These are phyloP conservation scores for Tetracentron sinense DNA, from an alignment of 164 flowering plant genomes.

Conservation along the genomic window DNA sequence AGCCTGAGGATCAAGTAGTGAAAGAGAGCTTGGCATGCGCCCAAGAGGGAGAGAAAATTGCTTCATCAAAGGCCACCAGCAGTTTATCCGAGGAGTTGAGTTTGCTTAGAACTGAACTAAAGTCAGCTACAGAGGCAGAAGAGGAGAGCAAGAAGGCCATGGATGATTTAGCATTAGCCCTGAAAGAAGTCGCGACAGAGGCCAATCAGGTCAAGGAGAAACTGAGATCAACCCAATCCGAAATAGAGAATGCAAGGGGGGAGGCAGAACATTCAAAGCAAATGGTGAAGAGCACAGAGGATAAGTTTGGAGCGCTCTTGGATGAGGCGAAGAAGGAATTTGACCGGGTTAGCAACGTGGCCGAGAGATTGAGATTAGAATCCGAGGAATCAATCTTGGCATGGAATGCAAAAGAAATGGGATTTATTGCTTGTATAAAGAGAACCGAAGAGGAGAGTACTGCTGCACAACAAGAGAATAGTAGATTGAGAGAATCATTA, in stretches of 20 bases:
- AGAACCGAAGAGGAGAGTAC: conserved; percentile 61
- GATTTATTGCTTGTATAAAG: conserved; percentile 63
- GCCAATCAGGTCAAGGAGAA: conserved; percentile 48
- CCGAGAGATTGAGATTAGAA: conserved; percentile 60
- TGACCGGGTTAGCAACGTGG: conserved; percentile 37
- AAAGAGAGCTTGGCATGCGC: conserved; percentile 26
- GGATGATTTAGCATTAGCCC: conserved; percentile 74
- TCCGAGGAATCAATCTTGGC: conserved; percentile 68
- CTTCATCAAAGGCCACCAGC: conserved; percentile 22
- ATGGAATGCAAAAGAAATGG: conserved; percentile 69
- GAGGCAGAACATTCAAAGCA: conserved; percentile 39
- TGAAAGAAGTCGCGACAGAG: conserved; percentile 69
- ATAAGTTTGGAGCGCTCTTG: conserved; percentile 32
- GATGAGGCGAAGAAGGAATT: conserved; percentile 51
- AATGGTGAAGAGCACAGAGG: conserved; percentile 30
- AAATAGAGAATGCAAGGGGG: conserved; percentile 31
- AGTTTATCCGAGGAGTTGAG: conserved; percentile 31
- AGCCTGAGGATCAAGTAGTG: conserved; percentile 34
- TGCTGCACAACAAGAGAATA: conserved; percentile 37
- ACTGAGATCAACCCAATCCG: conserved; percentile 26
- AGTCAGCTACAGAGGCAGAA: conserved; percentile 60
- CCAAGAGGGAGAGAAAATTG: conserved; percentile 28
- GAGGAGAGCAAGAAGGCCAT: conserved; percentile 66
- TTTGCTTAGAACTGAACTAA: conserved; percentile 46
- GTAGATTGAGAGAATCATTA: conserved; percentile 31